Base-by-base conservation (phyloP, 768 basidiomycete species). In the Candolleomyces efflorescens region DNA sequence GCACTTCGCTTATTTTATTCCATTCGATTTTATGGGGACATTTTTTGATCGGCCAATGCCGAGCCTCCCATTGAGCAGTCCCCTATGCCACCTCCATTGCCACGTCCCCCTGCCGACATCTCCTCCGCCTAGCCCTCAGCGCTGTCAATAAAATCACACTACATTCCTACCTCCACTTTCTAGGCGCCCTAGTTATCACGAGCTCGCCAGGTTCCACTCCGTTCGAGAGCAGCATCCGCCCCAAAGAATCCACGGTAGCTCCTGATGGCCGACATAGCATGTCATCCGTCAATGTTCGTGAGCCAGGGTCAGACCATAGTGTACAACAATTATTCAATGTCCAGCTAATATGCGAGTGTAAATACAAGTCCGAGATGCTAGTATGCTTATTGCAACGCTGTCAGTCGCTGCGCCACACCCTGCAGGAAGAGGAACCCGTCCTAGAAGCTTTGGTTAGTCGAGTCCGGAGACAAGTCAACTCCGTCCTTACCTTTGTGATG, bases 351-450 rank as follows among this genome's bases (percentile, higher is more conserved):
- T 51, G 49, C 20, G 7, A 22, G 12, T 24, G 49, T 51, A 51
- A 32, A 51, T 51, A 49, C 46, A 54, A 20, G 49, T 62, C 27
- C 49, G 51, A 43, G 43, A 55, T 55, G 50, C 12, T 17, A 53
- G 1, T 15, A 24, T 10, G 45, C n/a, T 68, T 59, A 78, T 51
- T 71, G 67, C 60, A 85, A 62, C 11, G 68, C 72, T 62, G 71
- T 74, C 58, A 91, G 69, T 61, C 84, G 73, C 45, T 72, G 77
- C 2, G 84, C 79, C 46, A 90, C 66, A 38, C 82, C 82, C 53
- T 85, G 83, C 50, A 90, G 70, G 66, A 90, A 90, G 10, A 77
- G 78, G 63, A 90, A 80, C 38, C 87, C 88, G 63, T 89, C 86
- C 78, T 81, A 49, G 26, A 39, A 53, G 44, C 41, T 45, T 50